Evolutionary conservation across 495 filamentous ascomycete species (phyloP).

Genomic region (Rusavskia elegans): DNA sequence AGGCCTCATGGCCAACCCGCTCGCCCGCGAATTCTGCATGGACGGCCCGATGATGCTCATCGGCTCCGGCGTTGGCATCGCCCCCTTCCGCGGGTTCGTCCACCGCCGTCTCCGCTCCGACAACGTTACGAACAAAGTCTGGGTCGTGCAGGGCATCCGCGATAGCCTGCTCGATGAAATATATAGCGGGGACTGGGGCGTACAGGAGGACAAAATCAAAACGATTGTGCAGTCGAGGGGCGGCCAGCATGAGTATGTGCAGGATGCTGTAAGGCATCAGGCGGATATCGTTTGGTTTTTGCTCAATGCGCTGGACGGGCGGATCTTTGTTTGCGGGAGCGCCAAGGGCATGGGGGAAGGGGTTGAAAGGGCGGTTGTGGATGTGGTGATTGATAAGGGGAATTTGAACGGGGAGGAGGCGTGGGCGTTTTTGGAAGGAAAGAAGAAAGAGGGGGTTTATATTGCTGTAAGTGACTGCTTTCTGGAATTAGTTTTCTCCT

Average conservation of each 20-base stretch:
- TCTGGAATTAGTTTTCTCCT: no score
- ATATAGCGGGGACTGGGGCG: conserved; percentile 91
- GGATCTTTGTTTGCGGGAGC: conserved; percentile 90
- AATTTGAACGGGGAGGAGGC: conserved; percentile 60
- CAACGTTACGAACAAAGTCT: conserved; percentile 97
- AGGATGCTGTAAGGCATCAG: conserved; percentile 72
- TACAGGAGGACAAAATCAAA: conserved; percentile 83
- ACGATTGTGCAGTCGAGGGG: conserved; percentile 77
- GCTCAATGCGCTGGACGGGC: conserved; percentile 80
- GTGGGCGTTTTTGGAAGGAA: conserved; percentile 59
- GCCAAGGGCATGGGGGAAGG: conserved; percentile 95
- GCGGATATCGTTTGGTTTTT: conserved; percentile 95
- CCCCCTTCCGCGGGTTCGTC: conserved; percentile 93
- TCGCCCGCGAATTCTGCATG: conserved; percentile 72
- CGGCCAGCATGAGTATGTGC: conserved; percentile 66
- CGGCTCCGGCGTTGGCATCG: conserved; percentile 90
- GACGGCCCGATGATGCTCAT: conserved; percentile 97
- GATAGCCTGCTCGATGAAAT: conserved; percentile 87
- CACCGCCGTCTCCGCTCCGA: conserved; percentile 87
- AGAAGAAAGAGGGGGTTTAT: conserved; percentile 74
- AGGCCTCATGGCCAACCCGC: conserved; percentile 93
- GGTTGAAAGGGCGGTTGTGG: conserved; percentile 66
- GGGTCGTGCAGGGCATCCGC: conserved; percentile 94
- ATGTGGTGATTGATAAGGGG: conserved; percentile 68
- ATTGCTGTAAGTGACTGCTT: conserved; percentile 52